These are phyloP conservation scores for Phytophthora tubulina DNA, from an alignment of 352 stramenopile genomes.

Conservation along the genomic window DNA sequence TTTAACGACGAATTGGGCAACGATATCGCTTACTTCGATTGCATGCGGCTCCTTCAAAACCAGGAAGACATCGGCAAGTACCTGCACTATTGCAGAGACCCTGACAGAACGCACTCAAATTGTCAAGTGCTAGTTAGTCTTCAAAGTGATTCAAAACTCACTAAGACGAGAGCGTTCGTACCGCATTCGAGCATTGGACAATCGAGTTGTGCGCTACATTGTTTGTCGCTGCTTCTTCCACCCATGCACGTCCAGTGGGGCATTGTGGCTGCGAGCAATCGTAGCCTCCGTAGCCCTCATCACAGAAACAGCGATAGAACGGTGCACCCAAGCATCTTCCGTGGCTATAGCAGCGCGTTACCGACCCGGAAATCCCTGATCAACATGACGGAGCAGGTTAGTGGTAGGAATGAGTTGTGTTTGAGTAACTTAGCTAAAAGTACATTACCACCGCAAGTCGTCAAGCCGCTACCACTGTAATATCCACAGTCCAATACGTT, in stretches of 20 bases:
- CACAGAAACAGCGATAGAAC: conserved; percentile 63
- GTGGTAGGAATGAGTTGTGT: neutral
- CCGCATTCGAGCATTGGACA: conserved; percentile 79
- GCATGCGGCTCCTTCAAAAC: conserved; percentile 77
- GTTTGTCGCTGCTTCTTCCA: conserved; percentile 59
- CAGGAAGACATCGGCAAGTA: conserved; percentile 61
- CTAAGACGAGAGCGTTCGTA: conserved; percentile 25
- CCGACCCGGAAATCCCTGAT: conserved; percentile 44
- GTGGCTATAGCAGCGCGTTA: conserved; percentile 66
- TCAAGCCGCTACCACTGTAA: conserved; percentile 51
- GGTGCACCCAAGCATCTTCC: conserved; percentile 57
- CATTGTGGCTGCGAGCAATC: conserved; percentile 70
- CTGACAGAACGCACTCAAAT: conserved; percentile 27
- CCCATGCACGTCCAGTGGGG: conserved; percentile 67
- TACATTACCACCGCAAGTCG: conserved; percentile 49
- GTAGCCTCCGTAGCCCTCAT: conserved; percentile 58
- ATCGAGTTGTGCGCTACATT: conserved; percentile 64
- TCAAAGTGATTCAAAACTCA: neutral
- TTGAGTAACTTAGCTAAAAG: neutral
- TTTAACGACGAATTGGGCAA: neutral
- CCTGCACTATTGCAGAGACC: conserved; percentile 67
- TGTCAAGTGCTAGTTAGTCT: neutral
- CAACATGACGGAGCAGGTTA: conserved; percentile 6
- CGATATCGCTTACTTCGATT: conserved; percentile 56
- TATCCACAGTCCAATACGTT: conserved; percentile 57